Evolutionary conservation across 345 rosid species (phyloP), one percentile per base, ranked within the genome.

Genomic region (Rhodomyrtus tomentosa): DNA sequence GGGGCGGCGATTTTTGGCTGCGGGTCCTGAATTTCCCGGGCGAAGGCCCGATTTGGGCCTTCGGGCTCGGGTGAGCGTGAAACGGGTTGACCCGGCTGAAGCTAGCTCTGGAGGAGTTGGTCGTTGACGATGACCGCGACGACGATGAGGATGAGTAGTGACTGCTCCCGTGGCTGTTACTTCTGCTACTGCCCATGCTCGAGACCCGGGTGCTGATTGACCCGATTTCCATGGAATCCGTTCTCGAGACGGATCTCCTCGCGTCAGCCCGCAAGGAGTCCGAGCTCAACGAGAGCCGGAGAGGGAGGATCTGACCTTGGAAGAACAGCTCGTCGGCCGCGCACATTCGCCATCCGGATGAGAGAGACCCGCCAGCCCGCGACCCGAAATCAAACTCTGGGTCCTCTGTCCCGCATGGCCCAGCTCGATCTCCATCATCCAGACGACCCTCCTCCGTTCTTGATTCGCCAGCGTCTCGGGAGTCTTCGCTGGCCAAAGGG

Each of bases 61-160:
- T 92, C 14, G 98, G 98, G 85, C 98, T 95, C 21, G 96, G 96
- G 79, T 90, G 93, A 1, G 87, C 85, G 86, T 48, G 86, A 83
- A 92, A 95, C 51, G 89, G 92, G 87, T 92, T n/a, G 48, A 55
- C 40, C 45, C 42, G n/a, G 25, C 38, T 29, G 38, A 55, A 20
- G 83, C 45, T 27, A n/a, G 56, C 45, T 22, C 38, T 55, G 7
- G 45, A 55, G 56, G 83, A 81, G 42, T 52, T 50, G 49, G 58
- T 55, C 25, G 29, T 50, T 3, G 83, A 81, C 62, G 84, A 81
- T 16, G 82, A 42, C 50, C 80, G 62, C 40, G 86, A 85, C 45
- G 84, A 58, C 49, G 83, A 29, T 8, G 84, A 62, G 58, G 56
- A 58, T 6, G 81, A 82, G 36, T 54, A 83, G 79, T 50, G 55